phyloP scores from a whole-genome alignment of 257 asterid genomes.

The Gentiana straminea region DNA sequence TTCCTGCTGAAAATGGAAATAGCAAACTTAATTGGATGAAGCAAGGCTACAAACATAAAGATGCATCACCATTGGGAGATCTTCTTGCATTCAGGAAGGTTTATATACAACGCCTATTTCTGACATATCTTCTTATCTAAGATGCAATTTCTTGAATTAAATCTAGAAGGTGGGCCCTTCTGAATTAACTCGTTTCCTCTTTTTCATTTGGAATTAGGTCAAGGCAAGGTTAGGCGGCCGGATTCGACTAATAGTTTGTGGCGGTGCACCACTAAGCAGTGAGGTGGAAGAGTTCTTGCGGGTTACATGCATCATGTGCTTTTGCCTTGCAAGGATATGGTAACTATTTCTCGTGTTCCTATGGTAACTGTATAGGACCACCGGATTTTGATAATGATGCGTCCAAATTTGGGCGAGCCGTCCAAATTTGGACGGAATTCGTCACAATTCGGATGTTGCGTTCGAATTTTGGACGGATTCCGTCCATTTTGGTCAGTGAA shows the following conservation, averaged over 20 bases:
- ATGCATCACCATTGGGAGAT: constrained; percentile 83
- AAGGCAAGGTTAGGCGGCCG: constrained; percentile 86
- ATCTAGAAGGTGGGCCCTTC: not conserved
- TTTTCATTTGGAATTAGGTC: constrained; percentile 30
- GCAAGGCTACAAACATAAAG: constrained; percentile 73
- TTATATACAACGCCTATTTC: not conserved
- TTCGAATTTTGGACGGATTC: no score
- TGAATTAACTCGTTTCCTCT: constrained; percentile 3
- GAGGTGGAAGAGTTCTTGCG: constrained; percentile 93
- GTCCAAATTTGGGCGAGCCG: no score
- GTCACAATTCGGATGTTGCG: no score
- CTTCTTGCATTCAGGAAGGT: constrained; percentile 93
- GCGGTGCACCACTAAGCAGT: constrained; percentile 89
- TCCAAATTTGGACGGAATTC: no score
- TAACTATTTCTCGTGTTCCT: constrained; percentile 12
- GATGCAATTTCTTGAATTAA: no score
- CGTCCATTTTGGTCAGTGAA: no score
- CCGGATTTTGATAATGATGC: no score
- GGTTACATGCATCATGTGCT: constrained; percentile 86
- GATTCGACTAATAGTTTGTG: constrained; percentile 78
- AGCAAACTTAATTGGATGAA: constrained; percentile 96
- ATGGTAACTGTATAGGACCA: no score
- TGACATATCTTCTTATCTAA: no score
- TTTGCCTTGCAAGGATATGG: constrained; percentile 96
- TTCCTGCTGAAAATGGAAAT: constrained; percentile 15